phyloP scores from a whole-genome alignment of 1,139 yeast genomes.

The Suhomyces panamericanus region DNA sequence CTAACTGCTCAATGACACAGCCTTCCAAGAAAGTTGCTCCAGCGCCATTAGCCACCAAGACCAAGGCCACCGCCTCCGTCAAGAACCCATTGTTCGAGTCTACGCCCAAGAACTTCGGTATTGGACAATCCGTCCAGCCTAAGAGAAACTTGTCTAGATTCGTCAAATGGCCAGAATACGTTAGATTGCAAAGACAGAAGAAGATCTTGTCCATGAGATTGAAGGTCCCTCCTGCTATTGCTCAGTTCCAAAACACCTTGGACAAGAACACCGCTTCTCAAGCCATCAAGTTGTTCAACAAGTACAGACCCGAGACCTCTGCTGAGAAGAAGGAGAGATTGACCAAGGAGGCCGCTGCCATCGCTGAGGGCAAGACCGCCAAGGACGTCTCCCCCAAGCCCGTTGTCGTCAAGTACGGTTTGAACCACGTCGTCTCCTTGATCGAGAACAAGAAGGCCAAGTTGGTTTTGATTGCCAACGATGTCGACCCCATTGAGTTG shows the following conservation, averaged over 20 bases:
- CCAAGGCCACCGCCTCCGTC: constrained; percentile 21
- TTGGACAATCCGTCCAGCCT: constrained; percentile 94
- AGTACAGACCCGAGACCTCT: constrained; percentile 96
- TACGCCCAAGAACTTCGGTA: constrained; percentile 91
- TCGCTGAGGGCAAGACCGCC: constrained; percentile 97
- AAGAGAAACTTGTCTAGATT: constrained; percentile 93
- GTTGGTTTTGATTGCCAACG: too few relatives aligned
- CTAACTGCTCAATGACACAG: constrained; percentile 69
- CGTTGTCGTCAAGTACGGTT: constrained; percentile 87
- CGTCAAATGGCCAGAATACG: constrained; percentile 98
- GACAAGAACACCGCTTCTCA: constrained; percentile 99
- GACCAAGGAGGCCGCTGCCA: constrained; percentile 94
- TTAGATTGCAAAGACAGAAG: constrained; percentile 96
- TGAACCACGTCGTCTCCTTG: constrained; percentile 95
- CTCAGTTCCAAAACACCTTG: constrained; percentile 92
- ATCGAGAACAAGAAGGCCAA: constrained; percentile 98
- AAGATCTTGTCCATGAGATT: constrained; percentile 91
- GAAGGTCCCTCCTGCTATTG: constrained; percentile 97
- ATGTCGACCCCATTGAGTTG: too few relatives aligned
- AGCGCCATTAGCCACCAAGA: constrained; percentile 50
- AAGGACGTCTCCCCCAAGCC: constrained; percentile 97
- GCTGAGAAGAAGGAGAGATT: constrained; percentile 99
- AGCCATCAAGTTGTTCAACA: constrained; percentile 94
- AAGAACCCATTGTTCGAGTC: constrained; percentile 73
- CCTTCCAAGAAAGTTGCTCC: constrained; percentile 56